These are phyloP conservation scores for Centella asiatica DNA, from an alignment of 129 eudicot species.

Conservation along the genomic window DNA sequence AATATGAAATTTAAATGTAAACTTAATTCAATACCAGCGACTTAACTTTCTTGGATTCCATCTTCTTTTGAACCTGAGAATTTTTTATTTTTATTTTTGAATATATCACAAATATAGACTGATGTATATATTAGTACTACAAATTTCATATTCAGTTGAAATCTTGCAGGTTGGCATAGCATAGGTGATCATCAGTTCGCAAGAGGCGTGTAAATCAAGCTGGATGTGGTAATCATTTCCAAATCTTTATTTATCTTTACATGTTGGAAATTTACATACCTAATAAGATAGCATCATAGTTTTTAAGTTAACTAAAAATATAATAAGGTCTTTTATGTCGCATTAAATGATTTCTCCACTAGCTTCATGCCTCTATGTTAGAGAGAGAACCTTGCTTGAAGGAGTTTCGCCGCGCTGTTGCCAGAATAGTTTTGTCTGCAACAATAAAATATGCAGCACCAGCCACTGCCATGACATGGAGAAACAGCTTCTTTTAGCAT, in stretches of 20 bases:
- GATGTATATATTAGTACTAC: background rate
- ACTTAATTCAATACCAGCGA: no score
- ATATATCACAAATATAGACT: no score
- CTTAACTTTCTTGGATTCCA: no score
- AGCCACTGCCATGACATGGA: slow-evolving; percentile 38
- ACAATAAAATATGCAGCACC: slow-evolving; percentile 93
- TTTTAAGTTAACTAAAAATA: background rate
- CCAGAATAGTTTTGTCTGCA: slow-evolving; percentile 80
- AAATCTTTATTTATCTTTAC: slow-evolving; percentile 5
- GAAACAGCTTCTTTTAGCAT: background rate
- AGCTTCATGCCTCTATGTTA: background rate
- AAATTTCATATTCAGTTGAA: no score
- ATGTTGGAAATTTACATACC: slow-evolving; percentile 1
- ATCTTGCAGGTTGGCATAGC: no score
- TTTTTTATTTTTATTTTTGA: no score
- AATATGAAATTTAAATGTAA: no score
- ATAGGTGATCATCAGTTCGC: no score
- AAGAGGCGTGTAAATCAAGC: background rate
- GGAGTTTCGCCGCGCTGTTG: slow-evolving; percentile 67
- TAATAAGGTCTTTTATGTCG: background rate
- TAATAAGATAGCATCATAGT: background rate
- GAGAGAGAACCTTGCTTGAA: slow-evolving; percentile 25
- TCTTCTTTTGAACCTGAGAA: no score
- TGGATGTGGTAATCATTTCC: slow-evolving; percentile 2
- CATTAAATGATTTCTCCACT: background rate